Evolutionary conservation across 2,329 filamentous ascomycete species (phyloP).

Genomic region (Fonsecaea multimorphosa): DNA sequence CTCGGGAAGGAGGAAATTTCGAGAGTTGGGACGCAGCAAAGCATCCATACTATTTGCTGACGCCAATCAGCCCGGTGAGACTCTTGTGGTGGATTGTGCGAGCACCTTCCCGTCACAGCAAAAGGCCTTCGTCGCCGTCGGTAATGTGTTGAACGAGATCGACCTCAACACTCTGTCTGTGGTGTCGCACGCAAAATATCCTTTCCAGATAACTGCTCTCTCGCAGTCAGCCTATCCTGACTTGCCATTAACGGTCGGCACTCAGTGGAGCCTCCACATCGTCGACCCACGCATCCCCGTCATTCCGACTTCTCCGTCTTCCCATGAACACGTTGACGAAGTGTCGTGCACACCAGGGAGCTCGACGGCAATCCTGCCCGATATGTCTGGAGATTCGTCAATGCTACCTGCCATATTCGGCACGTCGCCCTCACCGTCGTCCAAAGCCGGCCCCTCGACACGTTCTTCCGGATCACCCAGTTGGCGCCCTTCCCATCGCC

Average conservation of each 20-base stretch:
- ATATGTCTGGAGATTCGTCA: slow-evolving; percentile 20
- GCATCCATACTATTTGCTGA: slow-evolving; percentile 68
- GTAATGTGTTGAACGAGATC: slow-evolving; percentile 77
- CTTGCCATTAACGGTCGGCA: slow-evolving; percentile 82
- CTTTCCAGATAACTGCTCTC: slow-evolving; percentile 82
- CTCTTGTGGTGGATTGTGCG: slow-evolving; percentile 77
- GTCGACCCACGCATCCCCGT: slow-evolving; percentile 71
- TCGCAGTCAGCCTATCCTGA: slow-evolving; percentile 69
- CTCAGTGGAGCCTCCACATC: slow-evolving; percentile 78
- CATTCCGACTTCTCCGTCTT: background rate
- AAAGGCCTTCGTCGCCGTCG: slow-evolving; percentile 79
- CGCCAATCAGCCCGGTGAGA: slow-evolving; percentile 45
- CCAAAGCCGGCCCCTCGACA: slow-evolving; percentile 14
- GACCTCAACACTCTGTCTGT: slow-evolving; percentile 76
- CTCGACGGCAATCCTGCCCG: slow-evolving; percentile 29
- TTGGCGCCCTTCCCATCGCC: slow-evolving; percentile 21
- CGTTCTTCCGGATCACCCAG: slow-evolving; percentile 20
- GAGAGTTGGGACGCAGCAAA: slow-evolving; percentile 68
- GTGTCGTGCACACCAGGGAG: slow-evolving; percentile 42
- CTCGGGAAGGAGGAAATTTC: slow-evolving; percentile 61
- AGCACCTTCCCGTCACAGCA: slow-evolving; percentile 73
- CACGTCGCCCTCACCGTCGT: slow-evolving; percentile 9
- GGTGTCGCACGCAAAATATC: slow-evolving; percentile 72
- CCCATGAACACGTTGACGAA: slow-evolving; percentile 62
- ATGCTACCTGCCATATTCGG: slow-evolving; percentile 21